Base-by-base conservation (phyloP, 1,284 basidiomycete species). In the Lentinus polychrous region DNA sequence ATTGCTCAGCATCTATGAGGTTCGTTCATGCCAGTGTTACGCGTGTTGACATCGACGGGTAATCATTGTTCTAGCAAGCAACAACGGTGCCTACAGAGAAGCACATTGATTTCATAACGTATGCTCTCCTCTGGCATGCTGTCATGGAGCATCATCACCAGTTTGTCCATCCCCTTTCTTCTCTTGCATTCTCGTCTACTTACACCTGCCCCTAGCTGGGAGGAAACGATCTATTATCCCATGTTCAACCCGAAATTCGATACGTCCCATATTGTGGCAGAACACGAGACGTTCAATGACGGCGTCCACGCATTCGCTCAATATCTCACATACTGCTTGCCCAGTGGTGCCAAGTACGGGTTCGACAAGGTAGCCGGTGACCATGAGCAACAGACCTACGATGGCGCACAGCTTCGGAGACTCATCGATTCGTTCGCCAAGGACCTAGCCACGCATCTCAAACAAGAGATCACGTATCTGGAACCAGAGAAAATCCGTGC, bases 381-480 rank as follows among this genome's bases (percentile, higher is more conserved):
- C 1, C 50, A 54, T 33, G 43, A 50, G 15, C 50, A 51, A 20
- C 45, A 46, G 8, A 24, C 40, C 12, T 56, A 49, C 36, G 50
- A 53, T 24, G 52, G 50, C 8, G 39, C 22, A 22, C 44, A 44
- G 10, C 20, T 54, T 12, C 34, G 32, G 18, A 0, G 31, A 12
- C 31, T 54, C 17, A 52, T 56, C 14, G 52, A 56, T 44, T 39
- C 50, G 7, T 53, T 56, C 38, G 43, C 46, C n/a, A 50, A 50
- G 15, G 42, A 45, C 8, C 45, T 56, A 31, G 48, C 45, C 2
- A 50, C 33, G 15, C 55, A 56, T 37, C 48, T 56, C 17, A 45
- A 49, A 35, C 52, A 56, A 35, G 55, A 56, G 39, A 50, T 56
- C 27, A 48, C 37, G 8, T 54, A 54, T 45, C 46, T 56, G 10